Base-by-base conservation (phyloP, 78 protist species). In the Dictyostelium citrinum region DNA sequence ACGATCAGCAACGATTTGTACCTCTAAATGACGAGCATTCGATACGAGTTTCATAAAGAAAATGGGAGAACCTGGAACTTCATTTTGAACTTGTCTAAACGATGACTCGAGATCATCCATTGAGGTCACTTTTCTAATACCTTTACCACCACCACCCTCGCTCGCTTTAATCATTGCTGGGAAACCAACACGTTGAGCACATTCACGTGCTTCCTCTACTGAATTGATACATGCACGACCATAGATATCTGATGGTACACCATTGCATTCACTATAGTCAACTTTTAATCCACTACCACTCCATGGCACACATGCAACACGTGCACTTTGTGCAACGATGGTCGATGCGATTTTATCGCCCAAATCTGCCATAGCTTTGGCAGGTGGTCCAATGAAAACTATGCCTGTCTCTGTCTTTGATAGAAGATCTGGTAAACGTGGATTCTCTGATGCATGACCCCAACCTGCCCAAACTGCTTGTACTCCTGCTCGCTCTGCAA, bases 361-460 rank as follows among this genome's bases (percentile, higher is more conserved):
- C 33, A 98, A 94, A 37, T 95, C 95, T 17, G 78, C 71, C 98
- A 96, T 96, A 11, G 98, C 96, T 3, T 49, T 43, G 12, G 91
- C 90, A 2, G 98, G 95, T 51, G 99, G 99, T 8, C 99, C 99
- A 27, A 98, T 81, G 90, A 96, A 98, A 31, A 84, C 88, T 39
- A 98, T 97, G 9, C 55, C 61, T 27, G 84, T 67, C 80, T 46
- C 71, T 0, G 68, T 31, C 22, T 29, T 46, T 22, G 7, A 41
- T 1, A 97, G 95, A 10, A 61, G 45, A 11, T 83, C 88, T n/a
- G 99, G 99, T 4, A 99, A 96, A 64, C 80, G 77, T 8, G 99
- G 99, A 79, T 99, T 99, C 84, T 99, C 99, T 1, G 97, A 92
- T 5, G 99, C 99, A 49, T 99, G 99, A 20, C 99, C 99, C 99